Conservation (phyloP, 2,329 filamentous ascomycete genomes). For the Chalara sp. region DNA sequence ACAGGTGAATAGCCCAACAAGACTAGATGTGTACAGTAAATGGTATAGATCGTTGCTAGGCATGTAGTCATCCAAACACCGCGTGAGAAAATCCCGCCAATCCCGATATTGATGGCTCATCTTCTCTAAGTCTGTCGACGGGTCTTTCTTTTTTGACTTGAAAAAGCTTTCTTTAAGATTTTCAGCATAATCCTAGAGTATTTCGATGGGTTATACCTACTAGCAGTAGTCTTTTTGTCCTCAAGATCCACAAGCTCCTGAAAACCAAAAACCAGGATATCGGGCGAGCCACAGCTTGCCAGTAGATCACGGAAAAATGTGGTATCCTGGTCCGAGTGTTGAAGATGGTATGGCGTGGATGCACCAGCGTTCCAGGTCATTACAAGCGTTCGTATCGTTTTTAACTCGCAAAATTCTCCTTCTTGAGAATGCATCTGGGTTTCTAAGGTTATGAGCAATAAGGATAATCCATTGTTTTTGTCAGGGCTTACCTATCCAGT, state of each 20-base stretch:
- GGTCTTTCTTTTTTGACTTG: slow-evolving; percentile 80
- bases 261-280: slow-evolving; percentile 93
- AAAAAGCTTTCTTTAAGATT: slow-evolving; percentile 63
- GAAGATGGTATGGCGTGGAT: slow-evolving; percentile 79
- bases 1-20: slow-evolving; percentile 93
- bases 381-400: slow-evolving; percentile 71
- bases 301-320: slow-evolving; percentile 78
- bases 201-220: slow-evolving; percentile 34
- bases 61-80: slow-evolving; percentile 78
- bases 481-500: slow-evolving; percentile 64
- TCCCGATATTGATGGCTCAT: slow-evolving; percentile 98
- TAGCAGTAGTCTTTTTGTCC: slow-evolving; percentile 96
- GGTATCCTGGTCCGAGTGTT: slow-evolving; percentile 62
- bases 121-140: slow-evolving; percentile 70
- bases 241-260: slow-evolving; percentile 98
- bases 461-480: neutral
- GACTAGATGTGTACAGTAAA: slow-evolving; percentile 77
- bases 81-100: slow-evolving; percentile 85
- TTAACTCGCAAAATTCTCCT: slow-evolving; percentile 76
- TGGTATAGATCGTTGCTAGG: slow-evolving; percentile 72
- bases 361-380: slow-evolving; percentile 98
- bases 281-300: slow-evolving; percentile 68
- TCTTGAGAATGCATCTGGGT: slow-evolving; percentile 79
- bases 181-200: slow-evolving; percentile 21
- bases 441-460: slow-evolving; percentile 40